Conservation (phyloP, 257 asterid genomes). For the Penstemon eatonii region DNA sequence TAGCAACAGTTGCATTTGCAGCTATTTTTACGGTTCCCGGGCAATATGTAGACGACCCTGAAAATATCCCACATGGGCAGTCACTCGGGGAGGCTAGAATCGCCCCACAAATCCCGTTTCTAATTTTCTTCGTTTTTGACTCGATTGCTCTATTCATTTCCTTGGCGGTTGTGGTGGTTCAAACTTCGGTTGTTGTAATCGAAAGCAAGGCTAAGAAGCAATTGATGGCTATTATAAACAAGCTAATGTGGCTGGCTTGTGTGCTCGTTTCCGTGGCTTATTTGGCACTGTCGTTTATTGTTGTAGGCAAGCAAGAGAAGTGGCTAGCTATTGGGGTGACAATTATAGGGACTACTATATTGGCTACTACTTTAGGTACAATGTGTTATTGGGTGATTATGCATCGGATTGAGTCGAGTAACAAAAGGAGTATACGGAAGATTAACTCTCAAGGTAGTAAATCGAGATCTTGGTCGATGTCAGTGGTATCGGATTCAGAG, state of each 20-base stretch:
- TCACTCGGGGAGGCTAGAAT: neutral
- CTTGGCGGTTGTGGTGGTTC: constrained; percentile 39
- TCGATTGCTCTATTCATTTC: constrained; percentile 33
- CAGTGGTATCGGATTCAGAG: no score
- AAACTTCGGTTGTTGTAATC: constrained; percentile 29
- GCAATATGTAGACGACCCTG: neutral
- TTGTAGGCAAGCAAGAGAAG: constrained; percentile 25
- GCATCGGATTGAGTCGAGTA: no score
- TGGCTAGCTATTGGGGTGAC: no score
- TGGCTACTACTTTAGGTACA: constrained; percentile 2
- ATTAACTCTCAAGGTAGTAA: no score
- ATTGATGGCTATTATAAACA: constrained; percentile 32
- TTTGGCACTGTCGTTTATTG: constrained; percentile 30
- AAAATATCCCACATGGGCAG: neutral
- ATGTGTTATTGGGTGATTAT: no score
- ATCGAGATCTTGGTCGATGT: no score
- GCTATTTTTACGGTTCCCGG: constrained; percentile 21
- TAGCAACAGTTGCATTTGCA: constrained; percentile 19
- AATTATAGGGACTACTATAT: constrained; percentile 20
- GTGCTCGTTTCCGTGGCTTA: constrained; percentile 33
- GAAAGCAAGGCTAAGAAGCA: constrained; percentile 33
- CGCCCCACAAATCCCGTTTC: constrained; percentile 16
- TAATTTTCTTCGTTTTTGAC: constrained; percentile 31
- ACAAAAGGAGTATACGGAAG: no score
- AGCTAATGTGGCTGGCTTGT: constrained; percentile 40